Evolutionary conservation across 306 rosid genomes (phyloP).

Genomic region (Bauhinia variegata): DNA sequence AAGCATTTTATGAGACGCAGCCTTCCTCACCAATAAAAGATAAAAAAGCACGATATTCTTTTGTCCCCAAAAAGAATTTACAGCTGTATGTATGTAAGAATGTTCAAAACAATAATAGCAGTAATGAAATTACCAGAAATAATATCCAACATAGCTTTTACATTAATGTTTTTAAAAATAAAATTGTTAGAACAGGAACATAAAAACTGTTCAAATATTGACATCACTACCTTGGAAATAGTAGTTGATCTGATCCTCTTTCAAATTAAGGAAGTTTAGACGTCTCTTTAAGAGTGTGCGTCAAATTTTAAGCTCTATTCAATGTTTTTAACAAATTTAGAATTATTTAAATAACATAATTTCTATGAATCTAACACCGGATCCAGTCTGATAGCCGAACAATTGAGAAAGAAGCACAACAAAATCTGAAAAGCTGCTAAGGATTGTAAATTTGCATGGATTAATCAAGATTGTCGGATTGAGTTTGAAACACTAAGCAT

Average conservation of each 20-base stretch:
- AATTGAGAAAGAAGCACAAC: neutral
- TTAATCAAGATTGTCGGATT: conserved; percentile 7
- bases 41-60: neutral
- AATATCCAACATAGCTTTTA: neutral
- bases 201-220: neutral
- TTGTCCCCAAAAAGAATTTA: neutral
- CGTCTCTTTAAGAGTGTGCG: neutral
- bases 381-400: neutral
- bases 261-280: neutral
- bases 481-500: conserved; percentile 3
- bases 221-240: neutral
- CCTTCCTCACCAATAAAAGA: neutral
- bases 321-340: neutral
- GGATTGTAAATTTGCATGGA: neutral
- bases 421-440: neutral
- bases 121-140: neutral
- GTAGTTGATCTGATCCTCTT: neutral
- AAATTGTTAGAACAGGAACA: neutral
- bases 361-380: neutral
- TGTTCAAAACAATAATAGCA: neutral
- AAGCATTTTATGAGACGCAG: neutral
- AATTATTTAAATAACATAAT: neutral
- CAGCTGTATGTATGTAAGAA: neutral
- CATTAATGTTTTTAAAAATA: neutral
- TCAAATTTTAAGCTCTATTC: neutral